These are phyloP conservation scores for Pyrus communis DNA, from an alignment of 306 rosid species.

Conservation along the genomic window DNA sequence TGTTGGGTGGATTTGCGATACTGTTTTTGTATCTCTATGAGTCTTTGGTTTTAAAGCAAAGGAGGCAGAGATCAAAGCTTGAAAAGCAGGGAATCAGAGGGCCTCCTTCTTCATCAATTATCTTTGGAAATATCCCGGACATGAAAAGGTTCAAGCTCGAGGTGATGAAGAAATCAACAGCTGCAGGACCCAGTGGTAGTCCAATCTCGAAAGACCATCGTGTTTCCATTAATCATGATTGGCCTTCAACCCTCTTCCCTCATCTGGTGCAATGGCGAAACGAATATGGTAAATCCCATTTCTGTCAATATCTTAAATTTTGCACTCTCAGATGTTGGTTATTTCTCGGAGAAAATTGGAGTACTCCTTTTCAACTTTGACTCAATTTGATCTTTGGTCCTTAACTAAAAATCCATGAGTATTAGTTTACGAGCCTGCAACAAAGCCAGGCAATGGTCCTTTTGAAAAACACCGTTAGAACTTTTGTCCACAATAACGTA, in stretches of 20 bases:
- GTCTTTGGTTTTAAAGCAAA: conserved; percentile 31
- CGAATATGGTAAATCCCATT: conserved; percentile 36
- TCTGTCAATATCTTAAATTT: too few species aligned
- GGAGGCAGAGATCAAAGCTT: conserved; percentile 44
- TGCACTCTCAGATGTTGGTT: too few species aligned
- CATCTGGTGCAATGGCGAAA: conserved; percentile 39
- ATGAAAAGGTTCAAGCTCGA: conserved; percentile 32
- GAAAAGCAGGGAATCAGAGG: conserved; percentile 61
- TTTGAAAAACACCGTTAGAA: too few species aligned
- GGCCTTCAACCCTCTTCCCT: conserved; percentile 43
- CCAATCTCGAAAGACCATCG: not conserved
- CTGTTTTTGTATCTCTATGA: conserved; percentile 13
- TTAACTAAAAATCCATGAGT: too few species aligned
- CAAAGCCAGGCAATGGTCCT: too few species aligned
- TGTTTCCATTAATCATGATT: conserved; percentile 23
- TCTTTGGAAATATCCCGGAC: conserved; percentile 50
- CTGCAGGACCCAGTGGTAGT: too few species aligned
- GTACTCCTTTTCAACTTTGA: too few species aligned
- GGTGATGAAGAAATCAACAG: not conserved
- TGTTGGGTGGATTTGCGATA: conserved; percentile 25
- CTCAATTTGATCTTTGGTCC: too few species aligned
- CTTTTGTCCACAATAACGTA: too few species aligned
- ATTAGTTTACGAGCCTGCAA: too few species aligned
- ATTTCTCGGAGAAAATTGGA: too few species aligned
- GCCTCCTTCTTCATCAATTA: conserved; percentile 43